Evolutionary conservation across 176 grass and related monocot genomes (phyloP).

Genomic region (Sorghum bicolor): Sorghum_bicolor_NCBIv3 NC_012871.2:75720001-75720500

Average conservation of each 20-base stretch:
- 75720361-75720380: conserved; percentile 52
- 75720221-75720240: conserved; percentile 25
- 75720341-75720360: conserved; percentile 81
- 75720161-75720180: conserved; percentile 83
- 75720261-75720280: conserved; percentile 66
- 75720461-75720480: conserved; percentile 41
- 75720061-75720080: conserved; percentile 89
- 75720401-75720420: conserved; percentile 56
- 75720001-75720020: conserved; percentile 80
- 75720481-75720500: conserved; percentile 47
- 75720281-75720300: conserved; percentile 80
- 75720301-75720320: conserved; percentile 61
- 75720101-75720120: conserved; percentile 62
- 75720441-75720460: conserved; percentile 37
- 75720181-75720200: conserved; percentile 35
- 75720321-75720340: conserved; percentile 73
- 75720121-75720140: conserved; percentile 70
- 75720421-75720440: conserved; percentile 47
- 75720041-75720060: conserved; percentile 86
- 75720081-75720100: conserved; percentile 47
- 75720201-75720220: conserved; percentile 26
- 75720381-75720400: conserved; percentile 64
- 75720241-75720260: conserved; percentile 58
- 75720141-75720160: conserved; percentile 92
- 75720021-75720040: conserved; percentile 88